Percentiles rank a stretch among this genome's conserved stretches.
Conservation (phyloP, 805 yeast species). For the Maudiozyma serrabonitensis region DNA sequence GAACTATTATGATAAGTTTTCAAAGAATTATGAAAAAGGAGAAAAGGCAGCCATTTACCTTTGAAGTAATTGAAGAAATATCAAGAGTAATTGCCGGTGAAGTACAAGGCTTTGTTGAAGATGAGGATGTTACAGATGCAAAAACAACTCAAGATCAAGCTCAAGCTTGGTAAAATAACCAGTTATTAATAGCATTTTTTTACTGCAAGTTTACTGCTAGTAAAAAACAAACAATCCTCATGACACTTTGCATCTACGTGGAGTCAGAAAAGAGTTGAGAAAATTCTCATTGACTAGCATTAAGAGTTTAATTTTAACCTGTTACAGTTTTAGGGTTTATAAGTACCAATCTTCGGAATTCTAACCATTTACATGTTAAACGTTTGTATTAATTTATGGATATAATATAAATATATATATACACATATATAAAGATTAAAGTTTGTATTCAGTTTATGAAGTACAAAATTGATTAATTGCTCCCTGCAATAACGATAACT, state of each 20-base stretch:
- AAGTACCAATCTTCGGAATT: no score
- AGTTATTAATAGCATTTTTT: background rate
- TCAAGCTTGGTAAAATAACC: constrained; percentile 18
- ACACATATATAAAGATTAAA: background rate
- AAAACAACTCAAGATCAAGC: constrained; percentile 15
- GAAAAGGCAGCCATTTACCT: constrained; percentile 17
- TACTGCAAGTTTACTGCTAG: no score
- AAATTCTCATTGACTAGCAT: no score
- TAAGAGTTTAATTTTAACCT: no score
- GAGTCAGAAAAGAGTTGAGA: no score
- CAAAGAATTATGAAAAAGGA: constrained; percentile 11
- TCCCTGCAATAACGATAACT: constrained; percentile 41
- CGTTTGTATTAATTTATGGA: no score
- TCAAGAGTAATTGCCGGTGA: constrained; percentile 26
- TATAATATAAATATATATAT: background rate
- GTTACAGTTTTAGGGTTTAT: no score
- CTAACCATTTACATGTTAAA: no score
- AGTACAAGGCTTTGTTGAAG: constrained; percentile 24
- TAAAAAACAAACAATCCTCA: no score
- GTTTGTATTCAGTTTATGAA: background rate
- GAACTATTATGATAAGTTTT: constrained; percentile 37
- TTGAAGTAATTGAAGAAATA: constrained; percentile 30
- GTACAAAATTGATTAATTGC: constrained; percentile 5
- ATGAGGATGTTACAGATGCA: constrained; percentile 11
- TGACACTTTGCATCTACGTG: no score